Percentiles rank a stretch among this genome's conserved stretches.
Conservation (phyloP, 768 basidiomycete species). For the Collybia sordida region DNA sequence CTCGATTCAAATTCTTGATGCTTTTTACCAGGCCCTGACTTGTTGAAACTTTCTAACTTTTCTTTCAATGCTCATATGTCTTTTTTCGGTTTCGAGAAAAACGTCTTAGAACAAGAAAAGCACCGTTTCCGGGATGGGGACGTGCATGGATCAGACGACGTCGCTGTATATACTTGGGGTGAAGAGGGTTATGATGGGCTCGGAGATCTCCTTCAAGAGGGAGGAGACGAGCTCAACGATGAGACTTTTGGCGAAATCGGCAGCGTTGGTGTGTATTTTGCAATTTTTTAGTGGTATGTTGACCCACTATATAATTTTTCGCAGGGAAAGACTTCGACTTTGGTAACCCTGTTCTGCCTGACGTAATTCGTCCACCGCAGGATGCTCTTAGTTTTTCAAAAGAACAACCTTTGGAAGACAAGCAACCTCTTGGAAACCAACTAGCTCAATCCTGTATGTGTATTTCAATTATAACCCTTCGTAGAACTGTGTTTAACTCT, state of each 20-base stretch:
- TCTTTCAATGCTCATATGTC: constrained; percentile 55
- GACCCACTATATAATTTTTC: constrained; percentile 10
- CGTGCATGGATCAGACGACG: constrained; percentile 66
- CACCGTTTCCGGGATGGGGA: constrained; percentile 50
- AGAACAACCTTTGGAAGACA: constrained; percentile 21
- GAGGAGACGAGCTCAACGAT: constrained; percentile 91
- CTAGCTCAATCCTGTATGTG: constrained; percentile 25
- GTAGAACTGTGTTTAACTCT: constrained; percentile 10
- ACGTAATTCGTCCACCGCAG: constrained; percentile 22
- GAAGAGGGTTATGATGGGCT: constrained; percentile 89
- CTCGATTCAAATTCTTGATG: background rate
- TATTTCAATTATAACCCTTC: constrained; percentile 7
- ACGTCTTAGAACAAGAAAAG: constrained; percentile 64
- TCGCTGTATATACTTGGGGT: constrained; percentile 92
- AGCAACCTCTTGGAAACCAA: constrained; percentile 16
- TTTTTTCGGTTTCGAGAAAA: constrained; percentile 77
- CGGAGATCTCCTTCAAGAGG: constrained; percentile 84
- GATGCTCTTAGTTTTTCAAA: constrained; percentile 15
- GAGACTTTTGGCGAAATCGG: constrained; percentile 87
- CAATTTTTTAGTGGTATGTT: constrained; percentile 6
- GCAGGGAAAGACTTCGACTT: constrained; percentile 94
- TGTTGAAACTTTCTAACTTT: constrained; percentile 13
- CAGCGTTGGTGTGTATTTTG: constrained; percentile 62
- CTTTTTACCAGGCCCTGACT: background rate
- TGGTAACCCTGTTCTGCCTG: constrained; percentile 41